Conservation (phyloP, 2,329 filamentous ascomycete genomes). For the Cordyceps pruinosa region DNA sequence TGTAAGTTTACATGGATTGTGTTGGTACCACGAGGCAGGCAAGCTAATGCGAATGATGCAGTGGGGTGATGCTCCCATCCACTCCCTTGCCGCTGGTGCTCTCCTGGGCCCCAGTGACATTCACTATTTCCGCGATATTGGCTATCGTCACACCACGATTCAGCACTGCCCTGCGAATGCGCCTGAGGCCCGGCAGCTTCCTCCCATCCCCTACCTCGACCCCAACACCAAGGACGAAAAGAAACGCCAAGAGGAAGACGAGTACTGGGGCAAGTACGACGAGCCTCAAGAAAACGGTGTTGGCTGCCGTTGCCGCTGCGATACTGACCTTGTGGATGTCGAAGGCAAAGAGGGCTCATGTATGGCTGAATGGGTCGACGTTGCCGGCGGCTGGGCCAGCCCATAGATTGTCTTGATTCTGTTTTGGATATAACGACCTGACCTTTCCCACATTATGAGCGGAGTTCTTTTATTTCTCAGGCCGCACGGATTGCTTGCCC, state of each 20-base stretch:
- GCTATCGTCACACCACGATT: conserved; percentile 96
- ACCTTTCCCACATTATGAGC: conserved; percentile 7
- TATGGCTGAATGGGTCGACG: conserved; percentile 92
- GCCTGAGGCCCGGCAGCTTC: conserved; percentile 69
- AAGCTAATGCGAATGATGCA: conserved; percentile 29
- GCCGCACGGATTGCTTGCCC: background rate
- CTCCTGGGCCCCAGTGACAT: conserved; percentile 77
- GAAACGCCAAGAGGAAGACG: conserved; percentile 82
- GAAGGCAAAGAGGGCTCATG: conserved; percentile 97
- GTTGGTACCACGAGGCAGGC: too few relatives aligned
- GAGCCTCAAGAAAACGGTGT: conserved; percentile 90
- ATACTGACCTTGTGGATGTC: conserved; percentile 95
- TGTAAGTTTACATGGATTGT: conserved; percentile 43
- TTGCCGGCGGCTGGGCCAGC: conserved; percentile 83
- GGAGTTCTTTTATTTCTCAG: conserved; percentile 8
- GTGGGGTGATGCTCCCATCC: conserved; percentile 98
- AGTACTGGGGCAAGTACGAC: conserved; percentile 90
- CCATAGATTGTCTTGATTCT: conserved; percentile 27
- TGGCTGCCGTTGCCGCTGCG: conserved; percentile 91
- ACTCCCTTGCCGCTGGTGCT: conserved; percentile 89
- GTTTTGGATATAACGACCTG: conserved; percentile 12
- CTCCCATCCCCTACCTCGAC: conserved; percentile 73
- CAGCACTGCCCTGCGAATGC: conserved; percentile 97
- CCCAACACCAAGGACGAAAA: conserved; percentile 74
- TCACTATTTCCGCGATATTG: conserved; percentile 98